Conservation (phyloP, 257 asterid genomes). For the Ballota nigra region DNA sequence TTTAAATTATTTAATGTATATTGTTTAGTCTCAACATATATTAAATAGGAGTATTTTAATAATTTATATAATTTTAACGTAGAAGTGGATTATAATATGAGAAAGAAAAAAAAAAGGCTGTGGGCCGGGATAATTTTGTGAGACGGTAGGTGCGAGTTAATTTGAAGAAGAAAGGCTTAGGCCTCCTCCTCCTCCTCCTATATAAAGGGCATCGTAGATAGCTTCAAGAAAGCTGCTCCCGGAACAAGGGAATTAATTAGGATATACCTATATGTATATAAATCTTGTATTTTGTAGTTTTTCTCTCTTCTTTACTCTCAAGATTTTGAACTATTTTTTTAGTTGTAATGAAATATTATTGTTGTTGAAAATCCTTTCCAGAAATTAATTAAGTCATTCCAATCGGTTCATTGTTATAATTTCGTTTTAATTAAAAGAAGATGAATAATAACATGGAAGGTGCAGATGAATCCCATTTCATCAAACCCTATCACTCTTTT, state of each 20-base stretch:
- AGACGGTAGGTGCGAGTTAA: no score
- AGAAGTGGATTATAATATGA: no score
- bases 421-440: background rate
- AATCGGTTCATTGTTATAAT: no score
- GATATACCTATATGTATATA: background rate
- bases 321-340: background rate
- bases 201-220: background rate
- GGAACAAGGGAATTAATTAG: background rate
- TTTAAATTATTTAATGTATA: no score
- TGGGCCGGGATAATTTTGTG: no score
- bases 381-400: background rate
- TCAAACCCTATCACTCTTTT: slow-evolving; percentile 21
- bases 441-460: slow-evolving; percentile 30
- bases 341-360: background rate
- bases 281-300: background rate
- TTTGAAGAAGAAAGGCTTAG: no score
- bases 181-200: no score
- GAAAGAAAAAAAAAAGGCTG: no score
- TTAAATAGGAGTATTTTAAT: no score
- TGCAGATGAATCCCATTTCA: slow-evolving; percentile 28
- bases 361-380: background rate
- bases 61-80: no score
- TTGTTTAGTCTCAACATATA: no score
- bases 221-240: background rate
- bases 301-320: background rate